Evolutionary conservation across 2,329 filamentous ascomycete genomes (phyloP).

Genomic region (Apiospora koreana): DNA sequence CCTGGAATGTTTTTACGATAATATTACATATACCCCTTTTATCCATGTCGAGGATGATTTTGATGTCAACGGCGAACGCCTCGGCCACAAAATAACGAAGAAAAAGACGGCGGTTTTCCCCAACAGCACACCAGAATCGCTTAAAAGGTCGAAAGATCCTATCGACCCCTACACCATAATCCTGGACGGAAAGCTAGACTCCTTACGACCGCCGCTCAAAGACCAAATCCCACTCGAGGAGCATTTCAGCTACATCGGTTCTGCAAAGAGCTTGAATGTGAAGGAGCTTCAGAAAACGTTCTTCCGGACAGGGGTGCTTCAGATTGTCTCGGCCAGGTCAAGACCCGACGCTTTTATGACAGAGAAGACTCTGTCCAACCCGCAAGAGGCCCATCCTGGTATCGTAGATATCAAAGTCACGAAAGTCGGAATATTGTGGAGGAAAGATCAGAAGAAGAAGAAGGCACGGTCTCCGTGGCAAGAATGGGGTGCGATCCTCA

Average conservation of each 20-base stretch:
- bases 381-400: conserved; percentile 83
- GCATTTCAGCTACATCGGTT: conserved; percentile 84
- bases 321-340: conserved; percentile 92
- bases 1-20: conserved; percentile 95
- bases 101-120: conserved; percentile 72
- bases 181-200: conserved; percentile 83
- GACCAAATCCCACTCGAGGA: conserved; percentile 94
- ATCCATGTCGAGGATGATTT: conserved; percentile 95
- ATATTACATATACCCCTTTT: conserved; percentile 97
- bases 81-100: conserved; percentile 61
- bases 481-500: conserved; percentile 96
- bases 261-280: conserved; percentile 73
- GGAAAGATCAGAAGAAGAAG: conserved; percentile 91
- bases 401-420: conserved; percentile 97
- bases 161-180: conserved; percentile 96
- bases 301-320: conserved; percentile 85
- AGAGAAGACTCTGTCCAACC: conserved; percentile 81
- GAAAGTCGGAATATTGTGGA: conserved; percentile 92
- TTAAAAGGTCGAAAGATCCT: conserved; percentile 74
- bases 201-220: conserved; percentile 79
- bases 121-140: conserved; percentile 62
- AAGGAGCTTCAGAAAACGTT: conserved; percentile 85
- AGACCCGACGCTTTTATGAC: conserved; percentile 94
- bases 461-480: conserved; percentile 96
- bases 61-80: conserved; percentile 74